Base-by-base conservation (phyloP, 106 monocot genomes). In the Apostasia shenzhenica region DNA sequence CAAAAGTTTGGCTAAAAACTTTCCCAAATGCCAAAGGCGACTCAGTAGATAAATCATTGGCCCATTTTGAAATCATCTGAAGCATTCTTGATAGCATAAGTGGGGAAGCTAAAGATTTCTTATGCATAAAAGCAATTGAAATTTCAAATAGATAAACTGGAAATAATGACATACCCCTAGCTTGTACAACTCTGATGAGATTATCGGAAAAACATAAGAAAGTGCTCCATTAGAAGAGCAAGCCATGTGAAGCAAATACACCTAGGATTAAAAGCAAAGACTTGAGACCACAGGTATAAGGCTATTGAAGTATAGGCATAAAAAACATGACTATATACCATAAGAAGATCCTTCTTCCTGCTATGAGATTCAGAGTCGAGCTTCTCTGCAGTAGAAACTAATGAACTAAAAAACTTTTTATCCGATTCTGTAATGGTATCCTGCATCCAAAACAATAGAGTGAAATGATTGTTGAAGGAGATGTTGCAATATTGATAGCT, bases 41-140 rank as follows among this genome's bases (percentile, higher is more conserved):
- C 74, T 80, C 83, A 72, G 80, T 57, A 72, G 79, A 73, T 58
- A 99, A 72, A 81, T 85, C 73, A 41, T 54, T 90, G 63, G 87
- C 92, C 81, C 80, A 75, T 69, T 83, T 83, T 53, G 99, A 93
- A 74, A 99, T 81, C 68, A 99, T 68, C 99, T 97, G 75, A 57
- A 67, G 14, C 53, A 66, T 73, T 41, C 57, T 60, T 70, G 58
- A 80, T 51, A 68, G 70, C 54, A 63, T 50, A 38, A 53, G 26
- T 1, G 26, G 45, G 59, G 11, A 42, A 60, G 41, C 4, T 54
- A 48, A 50, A 64, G 26, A 52, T 43, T 38, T 9, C 54, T 12
- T 60, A 48, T 49, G 46, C 49, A 41, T 7, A 70, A 58, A 43
- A 41, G 59, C 51, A 57, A 76, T 37, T 10, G 65, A 57, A 75